Evolutionary conservation across 305 asterid genomes (phyloP).

Genomic region (Euphrasia arctica): DNA sequence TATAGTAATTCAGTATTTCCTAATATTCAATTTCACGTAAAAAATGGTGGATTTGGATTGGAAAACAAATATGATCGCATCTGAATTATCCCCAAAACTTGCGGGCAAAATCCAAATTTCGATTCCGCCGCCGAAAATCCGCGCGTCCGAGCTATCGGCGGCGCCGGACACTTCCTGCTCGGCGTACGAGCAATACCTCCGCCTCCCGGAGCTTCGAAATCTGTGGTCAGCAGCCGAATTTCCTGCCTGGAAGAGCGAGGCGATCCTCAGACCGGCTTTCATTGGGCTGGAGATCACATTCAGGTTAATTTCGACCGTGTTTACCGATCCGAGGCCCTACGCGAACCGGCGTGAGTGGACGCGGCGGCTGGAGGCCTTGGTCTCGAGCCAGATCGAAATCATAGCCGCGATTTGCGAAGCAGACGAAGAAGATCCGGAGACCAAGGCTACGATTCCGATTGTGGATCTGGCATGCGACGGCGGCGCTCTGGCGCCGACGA

Average conservation of each 20-base stretch:
- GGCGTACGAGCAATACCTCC: conserved; percentile 67
- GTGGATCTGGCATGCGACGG: conserved; percentile 45
- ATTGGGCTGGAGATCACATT: conserved; percentile 67
- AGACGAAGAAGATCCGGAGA: conserved; percentile 49
- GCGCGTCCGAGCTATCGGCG: conserved; percentile 44
- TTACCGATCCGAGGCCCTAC: conserved; percentile 71
- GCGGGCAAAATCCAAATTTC: conserved; percentile 56
- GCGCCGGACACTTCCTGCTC: conserved; percentile 70
- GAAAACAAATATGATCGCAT: conserved; percentile 60
- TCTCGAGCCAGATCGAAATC: conserved; percentile 61
- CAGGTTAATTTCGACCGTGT: conserved; percentile 66
- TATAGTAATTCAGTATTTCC: no score
- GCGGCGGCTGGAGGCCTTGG: conserved; percentile 52
- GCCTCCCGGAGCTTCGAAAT: conserved; percentile 66
- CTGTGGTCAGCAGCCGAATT: conserved; percentile 56
- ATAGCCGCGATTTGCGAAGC: conserved; percentile 62
- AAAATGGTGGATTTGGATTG: conserved; percentile 85
- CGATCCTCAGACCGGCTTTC: conserved; percentile 65
- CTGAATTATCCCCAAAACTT: conserved; percentile 54
- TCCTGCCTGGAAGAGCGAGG: conserved; percentile 71
- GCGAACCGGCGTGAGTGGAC: conserved; percentile 69
- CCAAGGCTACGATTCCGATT: conserved; percentile 62
- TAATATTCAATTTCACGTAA: background rate
- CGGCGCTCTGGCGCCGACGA: conserved; percentile 48
- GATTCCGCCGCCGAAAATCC: conserved; percentile 48